Evolutionary conservation across 2,329 filamentous ascomycete genomes (phyloP).

Genomic region (Fusarium acutatum): DNA sequence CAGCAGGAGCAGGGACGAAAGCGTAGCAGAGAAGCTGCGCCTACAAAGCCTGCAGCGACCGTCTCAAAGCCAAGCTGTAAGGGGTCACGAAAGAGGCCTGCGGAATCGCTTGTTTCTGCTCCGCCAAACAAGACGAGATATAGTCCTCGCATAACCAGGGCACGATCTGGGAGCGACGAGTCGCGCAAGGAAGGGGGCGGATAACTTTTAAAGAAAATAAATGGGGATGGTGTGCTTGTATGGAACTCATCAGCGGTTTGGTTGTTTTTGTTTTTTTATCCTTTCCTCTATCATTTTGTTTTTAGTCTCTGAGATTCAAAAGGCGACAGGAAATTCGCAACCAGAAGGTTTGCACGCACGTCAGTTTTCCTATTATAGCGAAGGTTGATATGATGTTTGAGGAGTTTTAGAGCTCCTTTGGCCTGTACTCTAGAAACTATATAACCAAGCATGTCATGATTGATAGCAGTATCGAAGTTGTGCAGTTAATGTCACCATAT

Average conservation of each 20-base stretch:
- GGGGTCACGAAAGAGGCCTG: constrained; percentile 5
- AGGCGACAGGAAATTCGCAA: constrained; percentile 12
- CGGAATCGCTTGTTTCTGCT: neutral
- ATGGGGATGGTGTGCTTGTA: constrained; percentile 13
- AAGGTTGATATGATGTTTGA: constrained; percentile 12
- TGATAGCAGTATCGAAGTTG: constrained; percentile 10
- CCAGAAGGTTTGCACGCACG: constrained; percentile 7
- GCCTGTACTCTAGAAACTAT: constrained; percentile 40
- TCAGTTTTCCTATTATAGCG: constrained; percentile 5
- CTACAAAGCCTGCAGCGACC: neutral
- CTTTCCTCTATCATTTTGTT: constrained; percentile 12
- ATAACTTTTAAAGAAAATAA: constrained; percentile 1
- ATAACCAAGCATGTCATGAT: constrained; percentile 30
- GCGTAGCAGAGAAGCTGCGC: neutral
- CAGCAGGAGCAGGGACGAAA: constrained; percentile 7
- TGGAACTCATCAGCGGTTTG: constrained; percentile 34
- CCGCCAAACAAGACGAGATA: constrained; percentile 8
- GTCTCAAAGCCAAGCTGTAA: neutral
- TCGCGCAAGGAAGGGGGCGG: neutral
- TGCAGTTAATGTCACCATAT: neutral
- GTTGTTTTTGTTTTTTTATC: constrained; percentile 12
- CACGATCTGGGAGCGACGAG: neutral
- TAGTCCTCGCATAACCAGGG: neutral
- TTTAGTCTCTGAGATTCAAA: constrained; percentile 23
- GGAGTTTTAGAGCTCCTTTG: constrained; percentile 15